Evolutionary conservation across 2,329 filamentous ascomycete genomes (phyloP).

Genomic region (Anthostomella pinea): DNA sequence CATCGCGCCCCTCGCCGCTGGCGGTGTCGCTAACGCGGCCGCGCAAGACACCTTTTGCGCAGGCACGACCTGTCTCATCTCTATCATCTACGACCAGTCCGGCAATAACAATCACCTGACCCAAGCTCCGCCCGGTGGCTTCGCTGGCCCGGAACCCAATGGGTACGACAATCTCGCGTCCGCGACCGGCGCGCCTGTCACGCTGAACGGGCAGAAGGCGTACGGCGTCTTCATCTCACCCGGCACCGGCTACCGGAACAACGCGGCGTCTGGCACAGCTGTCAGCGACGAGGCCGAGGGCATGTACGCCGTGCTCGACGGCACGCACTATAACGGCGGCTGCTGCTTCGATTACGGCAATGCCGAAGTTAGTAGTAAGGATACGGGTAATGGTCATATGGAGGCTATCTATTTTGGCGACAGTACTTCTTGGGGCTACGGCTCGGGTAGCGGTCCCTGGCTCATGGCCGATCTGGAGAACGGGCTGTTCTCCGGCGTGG

Average conservation of each 20-base stretch:
- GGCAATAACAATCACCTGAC: constrained; percentile 59
- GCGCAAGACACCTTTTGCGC: constrained; percentile 59
- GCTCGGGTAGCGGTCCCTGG: constrained; percentile 61
- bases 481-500: constrained; percentile 58
- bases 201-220: constrained; percentile 55
- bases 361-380: constrained; percentile 48
- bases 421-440: constrained; percentile 52
- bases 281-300: constrained; percentile 54
- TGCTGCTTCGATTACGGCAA: constrained; percentile 61
- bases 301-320: constrained; percentile 60
- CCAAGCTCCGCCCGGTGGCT: constrained; percentile 56
- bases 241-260: constrained; percentile 61
- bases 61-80: constrained; percentile 59
- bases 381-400: constrained; percentile 64
- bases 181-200: constrained; percentile 59
- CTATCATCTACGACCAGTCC: constrained; percentile 64
- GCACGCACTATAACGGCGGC: constrained; percentile 54
- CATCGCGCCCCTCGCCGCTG: constrained; percentile 50
- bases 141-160: constrained; percentile 50
- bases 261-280: constrained; percentile 49
- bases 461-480: constrained; percentile 69
- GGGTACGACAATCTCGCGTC: constrained; percentile 58
- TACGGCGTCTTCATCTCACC: constrained; percentile 62
- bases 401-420: constrained; percentile 65
- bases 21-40: constrained; percentile 59